A percentile compares a stretch with the other conserved stretches of the same genome.
Evolutionary conservation across 345 rosid species (phyloP).

Genomic region (Acer negundo): DNA sequence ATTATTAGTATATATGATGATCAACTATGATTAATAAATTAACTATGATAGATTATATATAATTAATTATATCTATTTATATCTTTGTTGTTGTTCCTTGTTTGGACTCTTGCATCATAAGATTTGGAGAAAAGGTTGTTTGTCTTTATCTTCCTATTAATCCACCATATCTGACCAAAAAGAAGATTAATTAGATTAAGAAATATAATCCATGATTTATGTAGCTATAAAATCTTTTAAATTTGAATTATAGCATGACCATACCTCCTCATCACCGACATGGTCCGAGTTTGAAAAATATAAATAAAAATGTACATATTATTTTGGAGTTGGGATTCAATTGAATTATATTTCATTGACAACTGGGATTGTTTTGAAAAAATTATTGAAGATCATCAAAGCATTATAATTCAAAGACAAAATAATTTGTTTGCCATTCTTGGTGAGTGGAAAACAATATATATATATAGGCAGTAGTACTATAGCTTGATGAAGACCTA

Average conservation of each 20-base stretch:
- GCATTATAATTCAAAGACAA: constrained; percentile 31
- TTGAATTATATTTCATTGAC: neutral
- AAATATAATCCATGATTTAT: no score
- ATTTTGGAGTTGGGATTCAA: neutral
- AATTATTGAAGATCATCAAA: neutral
- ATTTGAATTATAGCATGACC: neutral
- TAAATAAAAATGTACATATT: no score
- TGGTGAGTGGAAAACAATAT: constrained; percentile 14
- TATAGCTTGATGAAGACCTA: neutral
- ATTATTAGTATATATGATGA: constrained; percentile 22
- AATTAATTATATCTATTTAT: neutral
- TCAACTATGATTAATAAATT: constrained; percentile 18
- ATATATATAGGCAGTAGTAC: neutral
- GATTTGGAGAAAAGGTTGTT: constrained; percentile 39
- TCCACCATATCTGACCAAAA: constrained; percentile 26
- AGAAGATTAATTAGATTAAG: neutral
- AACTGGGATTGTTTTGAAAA: neutral
- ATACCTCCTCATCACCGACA: constrained; percentile 28
- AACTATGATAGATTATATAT: neutral
- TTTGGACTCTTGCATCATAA: constrained; percentile 15
- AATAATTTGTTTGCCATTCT: constrained; percentile 34
- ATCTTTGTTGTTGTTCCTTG: constrained; percentile 2
- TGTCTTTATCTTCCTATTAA: constrained; percentile 32
- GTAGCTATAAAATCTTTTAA: no score
- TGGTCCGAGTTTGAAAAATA: neutral